These are phyloP conservation scores for Pseudozyma sp. DNA, from an alignment of 1,284 basidiomycete genomes.

Conservation along the genomic window DNA sequence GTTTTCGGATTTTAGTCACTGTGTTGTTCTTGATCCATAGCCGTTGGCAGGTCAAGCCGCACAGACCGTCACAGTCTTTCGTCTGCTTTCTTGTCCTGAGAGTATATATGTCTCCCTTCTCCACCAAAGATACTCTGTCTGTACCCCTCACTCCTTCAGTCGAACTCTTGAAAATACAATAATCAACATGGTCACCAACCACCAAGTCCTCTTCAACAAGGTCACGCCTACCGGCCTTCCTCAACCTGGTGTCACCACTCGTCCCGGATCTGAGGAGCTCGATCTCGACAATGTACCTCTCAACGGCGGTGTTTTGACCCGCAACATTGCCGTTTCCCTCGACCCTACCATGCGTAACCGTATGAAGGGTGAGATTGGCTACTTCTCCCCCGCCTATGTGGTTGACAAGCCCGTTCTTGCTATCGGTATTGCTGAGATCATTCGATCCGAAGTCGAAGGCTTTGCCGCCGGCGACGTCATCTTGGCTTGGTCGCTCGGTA, in stretches of 20 bases:
- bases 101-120: background rate
- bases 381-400: slow-evolving; percentile 42
- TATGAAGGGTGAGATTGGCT: slow-evolving; percentile 45
- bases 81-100: too few relatives aligned
- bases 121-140: background rate
- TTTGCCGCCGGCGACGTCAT: slow-evolving; percentile 34
- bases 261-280: slow-evolving; percentile 17
- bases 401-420: slow-evolving; percentile 33
- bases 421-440: slow-evolving; percentile 44
- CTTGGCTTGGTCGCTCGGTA: slow-evolving; percentile 30
- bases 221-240: slow-evolving; percentile 39
- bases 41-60: background rate
- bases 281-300: slow-evolving; percentile 44
- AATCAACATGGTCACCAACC: slow-evolving; percentile 48
- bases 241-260: slow-evolving; percentile 42
- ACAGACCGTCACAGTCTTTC: background rate
- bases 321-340: slow-evolving; percentile 52
- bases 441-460: slow-evolving; percentile 28
- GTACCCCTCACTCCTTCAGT: background rate
- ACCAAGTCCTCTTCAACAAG: slow-evolving; percentile 52
- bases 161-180: background rate
- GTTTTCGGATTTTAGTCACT: too few relatives aligned
- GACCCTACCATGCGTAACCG: slow-evolving; percentile 56
- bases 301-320: slow-evolving; percentile 40
- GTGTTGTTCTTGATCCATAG: too few relatives aligned